A percentile compares a stretch with the other conserved stretches of the same genome.
These are phyloP conservation scores for Populus simonii DNA, from an alignment of 345 rosid species.

Conservation along the genomic window DNA sequence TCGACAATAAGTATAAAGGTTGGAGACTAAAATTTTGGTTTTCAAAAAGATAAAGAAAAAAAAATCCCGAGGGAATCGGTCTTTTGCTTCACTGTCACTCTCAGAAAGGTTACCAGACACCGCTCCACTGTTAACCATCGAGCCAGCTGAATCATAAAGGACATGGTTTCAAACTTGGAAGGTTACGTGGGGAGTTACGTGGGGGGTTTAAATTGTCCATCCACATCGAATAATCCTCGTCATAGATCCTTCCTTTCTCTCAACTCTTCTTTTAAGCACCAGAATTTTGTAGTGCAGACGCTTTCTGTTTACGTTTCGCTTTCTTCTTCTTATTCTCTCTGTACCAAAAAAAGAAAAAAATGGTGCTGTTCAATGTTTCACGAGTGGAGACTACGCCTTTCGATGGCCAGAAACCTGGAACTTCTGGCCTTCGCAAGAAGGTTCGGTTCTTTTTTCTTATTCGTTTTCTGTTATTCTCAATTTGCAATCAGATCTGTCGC, in stretches of 20 bases:
- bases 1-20: not conserved
- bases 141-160: not conserved
- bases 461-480: not conserved
- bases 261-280: not conserved
- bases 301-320: not conserved
- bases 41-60: not conserved
- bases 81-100: not conserved
- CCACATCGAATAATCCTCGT: not conserved
- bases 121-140: not conserved
- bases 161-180: not conserved
- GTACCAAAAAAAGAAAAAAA: slow-evolving; percentile 9
- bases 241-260: not conserved
- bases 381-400: slow-evolving; percentile 58
- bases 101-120: not conserved
- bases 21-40: too few relatives aligned
- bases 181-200: not conserved
- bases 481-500: not conserved
- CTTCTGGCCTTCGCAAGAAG: slow-evolving; percentile 99
- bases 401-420: slow-evolving; percentile 97
- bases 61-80: not conserved
- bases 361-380: slow-evolving; percentile 66
- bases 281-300: not conserved
- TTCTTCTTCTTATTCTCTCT: not conserved
- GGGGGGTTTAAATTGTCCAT: not conserved
- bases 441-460: slow-evolving; percentile 22